Percentiles rank a stretch among this genome's conserved stretches.
Conservation (phyloP, 2,329 filamentous ascomycete genomes). For the Polytolypa hystricis region DNA sequence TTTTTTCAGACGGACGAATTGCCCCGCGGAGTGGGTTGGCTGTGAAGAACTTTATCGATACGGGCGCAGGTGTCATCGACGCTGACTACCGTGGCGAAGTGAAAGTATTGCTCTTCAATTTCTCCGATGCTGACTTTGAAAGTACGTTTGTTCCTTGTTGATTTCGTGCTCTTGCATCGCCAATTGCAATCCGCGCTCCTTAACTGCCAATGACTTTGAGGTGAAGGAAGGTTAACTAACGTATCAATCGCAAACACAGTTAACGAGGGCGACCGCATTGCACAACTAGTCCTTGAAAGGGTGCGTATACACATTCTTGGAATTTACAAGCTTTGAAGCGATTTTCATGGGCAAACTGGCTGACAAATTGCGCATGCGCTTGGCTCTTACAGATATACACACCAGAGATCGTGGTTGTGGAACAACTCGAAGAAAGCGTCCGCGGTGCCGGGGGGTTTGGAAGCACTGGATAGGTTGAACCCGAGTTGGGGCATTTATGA, state of each 20-base stretch:
- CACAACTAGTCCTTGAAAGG: constrained; percentile 86
- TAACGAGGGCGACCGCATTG: constrained; percentile 78
- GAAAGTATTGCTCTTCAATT: constrained; percentile 92
- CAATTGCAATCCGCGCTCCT: too few relatives aligned
- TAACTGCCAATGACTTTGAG: too few relatives aligned
- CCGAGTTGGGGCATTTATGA: neutral
- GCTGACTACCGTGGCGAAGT: constrained; percentile 92
- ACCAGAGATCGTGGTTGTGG: constrained; percentile 80
- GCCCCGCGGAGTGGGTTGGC: constrained; percentile 87
- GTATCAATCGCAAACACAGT: constrained; percentile 32
- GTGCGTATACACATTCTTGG: constrained; percentile 26
- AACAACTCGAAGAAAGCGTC: constrained; percentile 80
- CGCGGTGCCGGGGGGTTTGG: constrained; percentile 85
- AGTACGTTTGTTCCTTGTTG: constrained; percentile 13
- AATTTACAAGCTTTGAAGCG: neutral
- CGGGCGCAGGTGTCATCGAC: constrained; percentile 92
- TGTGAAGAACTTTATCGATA: constrained; percentile 90
- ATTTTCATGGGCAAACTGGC: neutral
- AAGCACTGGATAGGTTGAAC: constrained; percentile 53
- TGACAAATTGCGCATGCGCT: constrained; percentile 2
- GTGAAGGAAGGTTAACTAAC: too few relatives aligned
- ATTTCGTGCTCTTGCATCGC: too few relatives aligned
- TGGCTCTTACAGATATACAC: constrained; percentile 58
- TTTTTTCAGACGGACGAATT: constrained; percentile 62
- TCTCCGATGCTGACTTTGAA: constrained; percentile 67